Percentiles rank a stretch among this genome's conserved stretches.
phyloP scores from a whole-genome alignment of 2,329 filamentous ascomycete genomes.

The Trichoderma endophyticum region DNA sequence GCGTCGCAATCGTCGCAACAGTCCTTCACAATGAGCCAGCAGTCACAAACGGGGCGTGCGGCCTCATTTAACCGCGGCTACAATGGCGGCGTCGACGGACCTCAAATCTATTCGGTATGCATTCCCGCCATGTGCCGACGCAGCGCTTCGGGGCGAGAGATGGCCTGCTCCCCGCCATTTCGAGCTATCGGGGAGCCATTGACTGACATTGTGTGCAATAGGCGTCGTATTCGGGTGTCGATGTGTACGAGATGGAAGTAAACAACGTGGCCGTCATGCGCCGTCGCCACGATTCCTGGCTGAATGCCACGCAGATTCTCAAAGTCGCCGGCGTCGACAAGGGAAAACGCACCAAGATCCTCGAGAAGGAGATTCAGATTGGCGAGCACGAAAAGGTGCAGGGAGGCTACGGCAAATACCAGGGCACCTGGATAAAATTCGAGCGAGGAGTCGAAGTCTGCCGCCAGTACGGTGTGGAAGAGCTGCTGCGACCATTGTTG shows the following conservation, averaged over 20 bases:
- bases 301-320: conserved; percentile 97
- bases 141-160: neutral
- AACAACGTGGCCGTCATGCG: conserved; percentile 94
- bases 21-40: conserved; percentile 56
- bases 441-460: conserved; percentile 90
- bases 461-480: conserved; percentile 73
- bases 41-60: conserved; percentile 42
- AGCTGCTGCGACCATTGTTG: conserved; percentile 68
- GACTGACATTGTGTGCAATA: conserved; percentile 30
- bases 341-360: conserved; percentile 93
- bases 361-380: conserved; percentile 95
- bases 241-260: conserved; percentile 98
- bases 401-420: conserved; percentile 97
- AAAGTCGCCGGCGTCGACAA: conserved; percentile 98
- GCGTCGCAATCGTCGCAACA: conserved; percentile 54
- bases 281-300: conserved; percentile 87
- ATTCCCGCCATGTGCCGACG: neutral
- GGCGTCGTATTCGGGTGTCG: conserved; percentile 91
- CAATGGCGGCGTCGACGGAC: conserved; percentile 39
- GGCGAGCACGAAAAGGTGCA: conserved; percentile 98
- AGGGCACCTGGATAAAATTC: conserved; percentile 98
- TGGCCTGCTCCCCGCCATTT: conserved; percentile 20
- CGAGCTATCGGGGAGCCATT: conserved; percentile 15
- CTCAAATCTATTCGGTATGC: conserved; percentile 62
- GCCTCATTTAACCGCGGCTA: conserved; percentile 38